These are phyloP conservation scores for Jacaranda mimosifolia DNA, from an alignment of 257 asterid species.

Conservation along the genomic window DNA sequence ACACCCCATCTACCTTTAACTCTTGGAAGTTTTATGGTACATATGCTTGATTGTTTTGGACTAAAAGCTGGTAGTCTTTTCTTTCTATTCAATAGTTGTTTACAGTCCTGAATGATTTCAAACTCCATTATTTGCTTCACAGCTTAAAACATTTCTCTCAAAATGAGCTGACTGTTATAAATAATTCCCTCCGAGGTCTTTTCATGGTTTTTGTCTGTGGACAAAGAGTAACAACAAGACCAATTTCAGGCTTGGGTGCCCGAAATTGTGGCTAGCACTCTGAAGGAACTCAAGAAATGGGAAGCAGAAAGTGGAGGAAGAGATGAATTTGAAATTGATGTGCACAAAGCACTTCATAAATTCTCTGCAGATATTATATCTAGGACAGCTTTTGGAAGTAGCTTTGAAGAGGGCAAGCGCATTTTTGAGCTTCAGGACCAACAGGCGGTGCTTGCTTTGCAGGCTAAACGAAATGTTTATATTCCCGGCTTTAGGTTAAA, in stretches of 20 bases:
- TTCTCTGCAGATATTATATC: too few species aligned
- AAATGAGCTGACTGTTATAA: slow-evolving; percentile 33
- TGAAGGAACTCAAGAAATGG: slow-evolving; percentile 44
- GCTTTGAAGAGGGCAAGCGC: slow-evolving; percentile 60
- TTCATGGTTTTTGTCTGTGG: slow-evolving; percentile 42
- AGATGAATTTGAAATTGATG: too few species aligned
- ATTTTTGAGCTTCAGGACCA: slow-evolving; percentile 60
- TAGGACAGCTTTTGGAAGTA: slow-evolving; percentile 48
- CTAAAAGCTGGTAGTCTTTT: slow-evolving; percentile 35
- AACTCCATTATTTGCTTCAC: neutral
- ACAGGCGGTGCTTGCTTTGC: slow-evolving; percentile 51
- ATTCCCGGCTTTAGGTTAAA: slow-evolving; percentile 62
- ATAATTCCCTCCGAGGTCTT: neutral
- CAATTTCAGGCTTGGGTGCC: slow-evolving; percentile 50
- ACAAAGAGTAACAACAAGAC: slow-evolving; percentile 26
- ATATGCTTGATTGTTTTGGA: slow-evolving; percentile 1
- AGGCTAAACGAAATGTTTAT: slow-evolving; percentile 55
- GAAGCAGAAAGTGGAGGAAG: slow-evolving; percentile 28
- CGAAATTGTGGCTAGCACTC: slow-evolving; percentile 43
- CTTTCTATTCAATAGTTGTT: neutral
- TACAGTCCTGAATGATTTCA: neutral
- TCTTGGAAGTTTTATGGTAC: too few species aligned
- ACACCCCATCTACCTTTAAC: too few species aligned
- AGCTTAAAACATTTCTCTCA: slow-evolving; percentile 23
- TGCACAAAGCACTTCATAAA: too few species aligned